Conservation (phyloP, 2,329 filamentous ascomycete species). For the Juglanconis juglandina region DNA sequence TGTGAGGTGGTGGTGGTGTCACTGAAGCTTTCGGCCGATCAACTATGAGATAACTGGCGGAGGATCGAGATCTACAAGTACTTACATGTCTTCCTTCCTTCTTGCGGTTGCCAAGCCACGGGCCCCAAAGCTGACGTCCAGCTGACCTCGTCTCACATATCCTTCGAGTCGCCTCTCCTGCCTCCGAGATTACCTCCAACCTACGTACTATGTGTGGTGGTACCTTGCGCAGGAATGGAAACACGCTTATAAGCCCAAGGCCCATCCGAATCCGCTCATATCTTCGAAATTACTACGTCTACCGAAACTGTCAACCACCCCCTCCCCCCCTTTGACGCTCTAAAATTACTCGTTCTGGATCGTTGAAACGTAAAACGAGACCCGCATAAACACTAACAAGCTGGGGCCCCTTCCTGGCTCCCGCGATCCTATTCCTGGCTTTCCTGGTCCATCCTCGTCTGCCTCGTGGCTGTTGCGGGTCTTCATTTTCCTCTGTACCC, state of each 20-base stretch:
- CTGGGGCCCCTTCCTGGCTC: neutral
- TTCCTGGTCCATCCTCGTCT: constrained; percentile 3
- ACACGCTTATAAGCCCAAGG: too few relatives aligned
- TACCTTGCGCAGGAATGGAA: too few relatives aligned
- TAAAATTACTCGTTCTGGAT: neutral
- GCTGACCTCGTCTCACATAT: neutral
- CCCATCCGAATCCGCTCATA: neutral
- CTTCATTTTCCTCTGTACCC: neutral
- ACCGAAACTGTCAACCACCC: neutral
- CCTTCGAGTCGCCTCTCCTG: too few relatives aligned
- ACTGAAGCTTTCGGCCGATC: too few relatives aligned
- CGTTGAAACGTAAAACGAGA: neutral
- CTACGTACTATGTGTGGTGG: too few relatives aligned
- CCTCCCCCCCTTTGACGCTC: neutral
- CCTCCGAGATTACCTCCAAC: too few relatives aligned
- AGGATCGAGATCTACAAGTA: too few relatives aligned
- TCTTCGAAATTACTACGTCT: neutral
- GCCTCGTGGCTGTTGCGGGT: constrained; percentile 5
- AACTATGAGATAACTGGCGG: too few relatives aligned
- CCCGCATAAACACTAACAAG: neutral
- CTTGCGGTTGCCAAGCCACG: too few relatives aligned
- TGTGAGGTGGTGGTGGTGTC: too few relatives aligned
- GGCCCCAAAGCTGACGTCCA: neutral
- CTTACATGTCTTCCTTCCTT: too few relatives aligned
- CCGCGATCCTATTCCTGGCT: neutral